Conservation (phyloP, 441 rosid species). For the Aquilaria agallochum region DNA sequence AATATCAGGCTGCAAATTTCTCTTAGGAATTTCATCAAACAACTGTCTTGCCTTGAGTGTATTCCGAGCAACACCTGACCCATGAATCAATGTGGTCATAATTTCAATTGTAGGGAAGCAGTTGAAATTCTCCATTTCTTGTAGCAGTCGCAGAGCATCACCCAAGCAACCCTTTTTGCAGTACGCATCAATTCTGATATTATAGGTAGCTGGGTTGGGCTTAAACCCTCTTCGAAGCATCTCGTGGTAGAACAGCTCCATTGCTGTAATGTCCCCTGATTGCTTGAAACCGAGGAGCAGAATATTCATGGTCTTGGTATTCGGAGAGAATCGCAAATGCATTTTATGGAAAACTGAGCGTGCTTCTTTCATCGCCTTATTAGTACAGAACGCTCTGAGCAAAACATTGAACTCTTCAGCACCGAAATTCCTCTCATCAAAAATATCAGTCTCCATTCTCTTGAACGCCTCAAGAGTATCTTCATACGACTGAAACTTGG, state of each 20-base stretch:
- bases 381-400: slow-evolving; percentile 59
- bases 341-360: slow-evolving; percentile 55
- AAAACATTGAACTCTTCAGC: slow-evolving; percentile 75
- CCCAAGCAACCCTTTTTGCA: slow-evolving; percentile 66
- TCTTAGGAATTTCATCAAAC: slow-evolving; percentile 59
- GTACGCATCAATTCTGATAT: slow-evolving; percentile 69
- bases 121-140: slow-evolving; percentile 53
- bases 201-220: slow-evolving; percentile 50
- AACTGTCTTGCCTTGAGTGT: slow-evolving; percentile 54
- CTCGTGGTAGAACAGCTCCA: slow-evolving; percentile 78
- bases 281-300: slow-evolving; percentile 81
- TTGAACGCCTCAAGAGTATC: slow-evolving; percentile 64
- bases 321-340: slow-evolving; percentile 48
- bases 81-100: slow-evolving; percentile 77
- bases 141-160: slow-evolving; percentile 66
- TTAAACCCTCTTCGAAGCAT: slow-evolving; percentile 70
- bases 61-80: slow-evolving; percentile 64
- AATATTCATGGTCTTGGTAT: slow-evolving; percentile 74
- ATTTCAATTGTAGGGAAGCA: slow-evolving; percentile 47
- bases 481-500: slow-evolving; percentile 56
- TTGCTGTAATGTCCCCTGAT: slow-evolving; percentile 65
- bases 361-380: slow-evolving; percentile 81
- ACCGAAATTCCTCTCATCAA: slow-evolving; percentile 48
- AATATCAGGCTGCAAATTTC: slow-evolving; percentile 48
- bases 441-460: slow-evolving; percentile 58